phyloP scores from a whole-genome alignment of 352 stramenopile species.

The Pythium aquatile region DNA sequence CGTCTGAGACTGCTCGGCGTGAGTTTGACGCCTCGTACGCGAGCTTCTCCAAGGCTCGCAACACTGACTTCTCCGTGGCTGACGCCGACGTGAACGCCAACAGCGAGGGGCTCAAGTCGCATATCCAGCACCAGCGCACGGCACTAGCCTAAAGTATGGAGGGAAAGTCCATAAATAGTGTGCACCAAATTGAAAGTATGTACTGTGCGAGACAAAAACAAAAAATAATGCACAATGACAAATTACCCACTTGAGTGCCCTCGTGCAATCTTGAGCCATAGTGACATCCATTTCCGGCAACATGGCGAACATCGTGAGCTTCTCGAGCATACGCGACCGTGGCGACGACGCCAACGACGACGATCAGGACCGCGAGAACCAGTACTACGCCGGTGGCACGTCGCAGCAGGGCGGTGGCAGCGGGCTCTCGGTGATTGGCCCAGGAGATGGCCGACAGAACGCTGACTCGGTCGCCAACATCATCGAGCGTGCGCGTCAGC shows the following conservation, averaged over 20 bases:
- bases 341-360: constrained; percentile 33
- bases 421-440: constrained; percentile 71
- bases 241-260: neutral
- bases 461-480: constrained; percentile 76
- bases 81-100: constrained; percentile 43
- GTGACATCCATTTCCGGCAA: neutral
- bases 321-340: constrained; percentile 64
- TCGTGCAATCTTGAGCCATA: neutral
- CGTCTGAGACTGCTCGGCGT: constrained; percentile 47
- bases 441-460: constrained; percentile 34
- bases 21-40: constrained; percentile 75
- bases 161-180: neutral
- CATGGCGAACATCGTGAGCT: constrained; percentile 83
- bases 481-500: constrained; percentile 75
- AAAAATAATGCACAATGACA: neutral
- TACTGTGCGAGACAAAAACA: constrained; percentile 1
- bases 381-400: constrained; percentile 74
- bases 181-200: neutral
- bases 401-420: constrained; percentile 70
- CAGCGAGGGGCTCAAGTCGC: constrained; percentile 51
- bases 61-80: constrained; percentile 67
- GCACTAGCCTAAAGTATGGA: constrained; percentile 44
- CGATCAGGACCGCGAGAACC: constrained; percentile 33
- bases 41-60: constrained; percentile 64
- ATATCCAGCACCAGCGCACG: constrained; percentile 63